phyloP scores from a whole-genome alignment of 139 green algal species.

The Parachlorella kessleri region DNA sequence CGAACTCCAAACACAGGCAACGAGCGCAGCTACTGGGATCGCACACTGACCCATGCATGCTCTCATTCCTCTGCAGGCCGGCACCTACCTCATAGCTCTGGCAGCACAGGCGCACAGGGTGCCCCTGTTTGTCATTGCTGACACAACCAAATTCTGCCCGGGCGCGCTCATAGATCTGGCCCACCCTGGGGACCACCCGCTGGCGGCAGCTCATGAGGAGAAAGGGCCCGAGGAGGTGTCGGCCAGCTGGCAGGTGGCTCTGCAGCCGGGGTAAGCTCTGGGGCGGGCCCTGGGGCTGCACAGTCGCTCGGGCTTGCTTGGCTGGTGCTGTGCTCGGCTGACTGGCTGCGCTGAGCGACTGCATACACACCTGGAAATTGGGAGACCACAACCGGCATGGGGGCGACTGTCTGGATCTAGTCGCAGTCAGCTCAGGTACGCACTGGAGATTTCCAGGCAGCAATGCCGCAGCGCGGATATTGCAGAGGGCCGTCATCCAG shows the following conservation, averaged over 20 bases:
- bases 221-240: background rate
- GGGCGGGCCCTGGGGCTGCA: background rate
- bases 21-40: no score
- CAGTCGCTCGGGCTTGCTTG: background rate
- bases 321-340: background rate
- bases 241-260: background rate
- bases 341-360: no score
- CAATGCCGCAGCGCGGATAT: no score
- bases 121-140: constrained; percentile 37
- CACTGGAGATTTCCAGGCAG: no score
- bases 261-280: background rate
- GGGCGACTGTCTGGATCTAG: no score
- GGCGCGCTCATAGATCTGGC: background rate
- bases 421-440: no score
- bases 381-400: no score
- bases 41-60: no score
- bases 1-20: no score
- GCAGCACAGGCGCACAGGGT: constrained; percentile 27
- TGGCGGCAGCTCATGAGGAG: background rate
- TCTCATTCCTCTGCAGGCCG: constrained; percentile 26
- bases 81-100: constrained; percentile 43
- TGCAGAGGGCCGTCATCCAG: no score
- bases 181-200: background rate
- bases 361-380: no score
- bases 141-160: constrained; percentile 36